Evolutionary conservation across 192 early-diverging fungal species (phyloP).

Genomic region (Backusella luteola): DNA sequence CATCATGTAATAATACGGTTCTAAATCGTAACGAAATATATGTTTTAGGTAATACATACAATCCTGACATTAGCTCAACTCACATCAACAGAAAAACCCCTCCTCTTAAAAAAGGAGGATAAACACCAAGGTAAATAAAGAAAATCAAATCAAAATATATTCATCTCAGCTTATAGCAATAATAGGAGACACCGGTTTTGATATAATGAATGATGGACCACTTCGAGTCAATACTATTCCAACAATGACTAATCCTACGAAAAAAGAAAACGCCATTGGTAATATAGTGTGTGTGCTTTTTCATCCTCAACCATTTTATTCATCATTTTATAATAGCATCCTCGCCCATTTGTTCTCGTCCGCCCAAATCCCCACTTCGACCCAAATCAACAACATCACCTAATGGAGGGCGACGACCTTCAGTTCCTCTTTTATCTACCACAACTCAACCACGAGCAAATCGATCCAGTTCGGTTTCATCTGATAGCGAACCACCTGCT

Average conservation of each 20-base stretch:
- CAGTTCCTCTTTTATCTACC: not conserved
- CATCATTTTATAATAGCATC: not conserved
- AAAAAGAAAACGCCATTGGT: not conserved
- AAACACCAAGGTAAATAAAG: not conserved
- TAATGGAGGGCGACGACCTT: not conserved
- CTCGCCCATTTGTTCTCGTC: not conserved
- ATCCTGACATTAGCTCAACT: constrained; percentile 4
- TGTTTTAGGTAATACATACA: constrained; percentile 5
- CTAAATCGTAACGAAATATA: not conserved
- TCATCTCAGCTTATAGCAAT: constrained; percentile 41
- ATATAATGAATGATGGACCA: not conserved
- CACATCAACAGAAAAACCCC: not conserved
- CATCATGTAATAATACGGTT: not conserved
- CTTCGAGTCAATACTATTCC: not conserved
- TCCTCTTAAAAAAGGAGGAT: not conserved
- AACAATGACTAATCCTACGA: not conserved
- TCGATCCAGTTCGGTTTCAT: constrained; percentile 15
- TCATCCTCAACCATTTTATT: not conserved
- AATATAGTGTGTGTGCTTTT: not conserved
- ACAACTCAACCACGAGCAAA: not conserved
- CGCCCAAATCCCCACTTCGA: constrained; percentile 1
- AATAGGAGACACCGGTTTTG: constrained; percentile 22
- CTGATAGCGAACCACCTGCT: constrained; percentile 1
- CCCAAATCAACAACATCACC: not conserved
- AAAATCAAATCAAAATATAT: constrained; percentile 44